A percentile compares a stretch with the other conserved stretches of the same genome.
Conservation (phyloP, 1,139 yeast genomes). For the Yamadazyma dushanensis region DNA sequence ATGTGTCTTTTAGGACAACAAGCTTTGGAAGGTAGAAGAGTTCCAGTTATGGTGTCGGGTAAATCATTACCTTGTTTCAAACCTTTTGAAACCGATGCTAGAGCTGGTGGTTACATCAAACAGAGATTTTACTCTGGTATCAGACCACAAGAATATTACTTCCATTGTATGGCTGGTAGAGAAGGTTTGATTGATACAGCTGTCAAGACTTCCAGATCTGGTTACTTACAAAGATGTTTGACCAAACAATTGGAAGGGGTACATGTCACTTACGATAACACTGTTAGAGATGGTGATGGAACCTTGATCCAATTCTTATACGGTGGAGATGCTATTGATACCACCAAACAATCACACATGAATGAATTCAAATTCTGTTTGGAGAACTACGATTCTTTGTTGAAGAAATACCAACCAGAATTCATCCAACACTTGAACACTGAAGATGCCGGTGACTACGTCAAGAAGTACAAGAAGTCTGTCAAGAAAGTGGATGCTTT, state of each 20-base stretch:
- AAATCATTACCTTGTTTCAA: constrained; percentile 95
- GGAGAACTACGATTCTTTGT: constrained; percentile 84
- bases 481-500: constrained; percentile 63
- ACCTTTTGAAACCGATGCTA: constrained; percentile 94
- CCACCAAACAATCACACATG: constrained; percentile 92
- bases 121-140: constrained; percentile 98
- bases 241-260: constrained; percentile 98
- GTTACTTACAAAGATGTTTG: constrained; percentile 97
- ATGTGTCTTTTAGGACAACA: constrained; percentile 99
- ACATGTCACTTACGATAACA: constrained; percentile 88
- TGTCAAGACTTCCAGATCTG: constrained; percentile 97
- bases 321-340: constrained; percentile 97
- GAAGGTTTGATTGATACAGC: constrained; percentile 99
- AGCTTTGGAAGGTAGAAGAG: constrained; percentile 98
- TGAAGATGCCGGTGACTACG: constrained; percentile 74
- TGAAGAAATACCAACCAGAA: constrained; percentile 86
- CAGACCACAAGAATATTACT: constrained; percentile 98
- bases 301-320: constrained; percentile 90
- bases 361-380: constrained; percentile 90
- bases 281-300: constrained; percentile 96
- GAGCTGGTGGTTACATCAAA: constrained; percentile 98
- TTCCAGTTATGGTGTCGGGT: constrained; percentile 98
- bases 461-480: constrained; percentile 79
- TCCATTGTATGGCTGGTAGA: constrained; percentile 99
- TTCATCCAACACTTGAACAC: constrained; percentile 59